phyloP scores from a whole-genome alignment of 805 yeast genomes.

The Cyberlindnera suaveolens region DNA sequence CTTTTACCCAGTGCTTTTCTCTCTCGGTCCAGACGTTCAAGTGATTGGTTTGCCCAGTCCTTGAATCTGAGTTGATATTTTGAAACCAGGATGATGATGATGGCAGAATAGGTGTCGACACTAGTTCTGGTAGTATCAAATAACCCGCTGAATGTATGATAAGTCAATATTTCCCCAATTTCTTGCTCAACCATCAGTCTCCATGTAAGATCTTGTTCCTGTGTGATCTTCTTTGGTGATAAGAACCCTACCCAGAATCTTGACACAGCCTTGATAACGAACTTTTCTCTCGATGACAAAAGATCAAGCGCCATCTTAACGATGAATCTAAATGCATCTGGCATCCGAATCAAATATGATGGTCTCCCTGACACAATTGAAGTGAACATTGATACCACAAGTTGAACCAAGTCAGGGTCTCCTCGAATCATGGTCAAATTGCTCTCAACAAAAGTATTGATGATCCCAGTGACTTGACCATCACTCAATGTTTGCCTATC shows the following conservation, averaged over 20 bases:
- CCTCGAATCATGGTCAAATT: constrained; percentile 25
- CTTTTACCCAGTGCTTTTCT: constrained; percentile 21
- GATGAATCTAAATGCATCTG: constrained; percentile 22
- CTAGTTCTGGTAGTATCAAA: constrained; percentile 52
- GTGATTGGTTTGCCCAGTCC: constrained; percentile 37
- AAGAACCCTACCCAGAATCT: constrained; percentile 49
- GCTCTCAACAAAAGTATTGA: constrained; percentile 15
- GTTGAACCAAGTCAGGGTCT: constrained; percentile 58
- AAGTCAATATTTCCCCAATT: constrained; percentile 27
- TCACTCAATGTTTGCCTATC: constrained; percentile 4
- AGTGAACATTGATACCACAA: constrained; percentile 44
- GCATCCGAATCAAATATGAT: constrained; percentile 34
- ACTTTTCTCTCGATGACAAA: constrained; percentile 39
- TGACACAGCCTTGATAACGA: constrained; percentile 41
- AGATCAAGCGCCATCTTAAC: constrained; percentile 24
- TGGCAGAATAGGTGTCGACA: constrained; percentile 49
- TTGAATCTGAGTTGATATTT: constrained; percentile 45
- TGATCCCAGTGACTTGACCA: constrained; percentile 10
- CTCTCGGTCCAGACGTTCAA: constrained; percentile 25
- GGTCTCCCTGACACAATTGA: constrained; percentile 46
- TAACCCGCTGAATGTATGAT: constrained; percentile 35
- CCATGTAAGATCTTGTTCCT: constrained; percentile 31
- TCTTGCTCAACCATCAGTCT: constrained; percentile 26
- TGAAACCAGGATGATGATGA: constrained; percentile 42
- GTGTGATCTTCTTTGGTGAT: constrained; percentile 39